Base-by-base conservation (phyloP, 2,329 filamentous ascomycete genomes). In the Ophiosphaerella korrae region DNA sequence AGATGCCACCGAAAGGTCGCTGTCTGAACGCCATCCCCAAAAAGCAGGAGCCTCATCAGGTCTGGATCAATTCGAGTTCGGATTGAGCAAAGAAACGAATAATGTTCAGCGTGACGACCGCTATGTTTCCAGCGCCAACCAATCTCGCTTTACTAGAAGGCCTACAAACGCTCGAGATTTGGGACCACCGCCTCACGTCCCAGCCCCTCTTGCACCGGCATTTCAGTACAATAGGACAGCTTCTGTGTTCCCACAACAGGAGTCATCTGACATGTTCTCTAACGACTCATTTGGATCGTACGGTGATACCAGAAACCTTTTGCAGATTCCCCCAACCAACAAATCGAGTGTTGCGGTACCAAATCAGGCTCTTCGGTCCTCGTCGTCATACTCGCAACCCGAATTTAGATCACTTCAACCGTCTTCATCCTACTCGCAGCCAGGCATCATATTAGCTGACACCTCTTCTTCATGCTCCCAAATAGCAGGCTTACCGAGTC, bases 231-330 rank as follows among this genome's bases (percentile, higher is more conserved):
- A 58, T 9, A 52, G 62, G 9, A 29, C 14, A 2, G 34, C 52
- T 12, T 52, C 49, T 16, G 11, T 43, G 2, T 33, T 53, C 18
- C 45, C 52, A 5, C 56, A 42, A 18, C 50, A 41, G n/a, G 58
- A 57, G 0, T 7, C 48, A 3, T 70, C 67, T 1, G 62, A 63
- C 0, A 50, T 67, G 33, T 62, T 68, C 34, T 68, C 68, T 0
- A 51, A 60, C 7, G 49, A 29, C 29, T 69, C 69, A 2, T 63
- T 62, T 3, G 62, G 71, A 23, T 74, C 72, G 5, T 74, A 74
- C 44, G 72, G 68, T 24, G 68, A 73, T 42, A 74, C 71, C 14
- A 67, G 60, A 2, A 56, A 70, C 13, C 57, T 74, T 5, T 53
- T 74, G 4, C 60, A 58, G 23, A 48, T 70, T 9, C 59, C 63